phyloP scores from a whole-genome alignment of 192 early-diverging fungal species.

The Chytriomyces sp. region DNA sequence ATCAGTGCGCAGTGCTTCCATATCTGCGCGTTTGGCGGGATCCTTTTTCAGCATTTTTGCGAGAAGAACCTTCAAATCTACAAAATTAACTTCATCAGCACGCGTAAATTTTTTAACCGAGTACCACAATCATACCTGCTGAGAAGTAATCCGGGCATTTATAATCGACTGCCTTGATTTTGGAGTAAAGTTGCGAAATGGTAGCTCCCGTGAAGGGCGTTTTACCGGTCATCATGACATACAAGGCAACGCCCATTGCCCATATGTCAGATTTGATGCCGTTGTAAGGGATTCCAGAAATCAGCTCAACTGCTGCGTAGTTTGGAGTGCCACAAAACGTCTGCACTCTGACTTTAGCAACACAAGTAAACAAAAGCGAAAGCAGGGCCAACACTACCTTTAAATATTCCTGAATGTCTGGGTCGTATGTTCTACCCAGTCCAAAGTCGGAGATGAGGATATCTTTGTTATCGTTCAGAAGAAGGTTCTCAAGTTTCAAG shows the following conservation, averaged over 20 bases:
- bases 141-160: conserved; percentile 66
- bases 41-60: conserved; percentile 62
- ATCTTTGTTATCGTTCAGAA: conserved; percentile 55
- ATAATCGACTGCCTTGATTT: conserved; percentile 66
- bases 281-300: conserved; percentile 65
- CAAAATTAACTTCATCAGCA: background rate
- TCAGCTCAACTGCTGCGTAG: conserved; percentile 68
- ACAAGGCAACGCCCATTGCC: conserved; percentile 72
- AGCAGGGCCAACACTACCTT: conserved; percentile 40
- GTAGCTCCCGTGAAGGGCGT: conserved; percentile 62
- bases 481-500: conserved; percentile 64
- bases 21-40: conserved; percentile 55
- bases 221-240: conserved; percentile 64
- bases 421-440: conserved; percentile 56
- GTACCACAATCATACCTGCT: conserved; percentile 34
- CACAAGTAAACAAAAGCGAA: background rate
- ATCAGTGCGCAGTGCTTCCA: conserved; percentile 57
- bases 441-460: conserved; percentile 69
- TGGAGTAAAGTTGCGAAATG: conserved; percentile 59
- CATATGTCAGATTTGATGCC: conserved; percentile 70
- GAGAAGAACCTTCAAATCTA: conserved; percentile 56
- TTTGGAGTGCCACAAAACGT: conserved; percentile 73
- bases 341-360: conserved; percentile 10
- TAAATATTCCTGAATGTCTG: conserved; percentile 54
- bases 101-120: background rate